Percentiles rank a stretch among this genome's conserved stretches.
Conservation (phyloP, 441 rosid species). For the Eutrema salsugineum region DNA sequence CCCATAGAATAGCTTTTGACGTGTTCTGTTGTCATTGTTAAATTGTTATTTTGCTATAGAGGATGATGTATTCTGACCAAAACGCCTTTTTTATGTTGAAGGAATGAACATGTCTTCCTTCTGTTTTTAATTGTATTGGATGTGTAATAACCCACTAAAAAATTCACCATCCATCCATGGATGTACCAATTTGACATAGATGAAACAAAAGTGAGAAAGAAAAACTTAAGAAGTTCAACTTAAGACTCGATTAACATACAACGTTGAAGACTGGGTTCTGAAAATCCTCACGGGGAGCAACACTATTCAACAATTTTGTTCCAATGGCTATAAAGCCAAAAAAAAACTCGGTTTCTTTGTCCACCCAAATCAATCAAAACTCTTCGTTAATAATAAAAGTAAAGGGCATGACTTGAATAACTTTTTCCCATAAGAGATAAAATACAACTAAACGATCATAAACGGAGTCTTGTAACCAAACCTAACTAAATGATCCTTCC, state of each 20-base stretch:
- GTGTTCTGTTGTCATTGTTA: conserved; percentile 21
- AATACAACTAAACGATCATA: neutral
- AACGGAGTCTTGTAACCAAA: neutral
- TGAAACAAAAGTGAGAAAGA: neutral
- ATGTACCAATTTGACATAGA: neutral
- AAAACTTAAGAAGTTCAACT: neutral
- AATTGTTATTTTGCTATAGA: conserved; percentile 18
- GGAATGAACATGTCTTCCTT: neutral
- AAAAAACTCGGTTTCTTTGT: no score
- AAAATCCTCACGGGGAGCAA: neutral
- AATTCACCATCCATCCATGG: neutral
- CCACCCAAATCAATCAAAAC: neutral
- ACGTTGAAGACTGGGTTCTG: no score
- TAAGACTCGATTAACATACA: neutral
- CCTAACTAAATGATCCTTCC: neutral
- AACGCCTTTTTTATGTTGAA: neutral
- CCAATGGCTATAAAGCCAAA: neutral
- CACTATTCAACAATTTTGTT: neutral
- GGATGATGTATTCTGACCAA: neutral
- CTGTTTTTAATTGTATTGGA: neutral
- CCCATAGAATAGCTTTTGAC: conserved; percentile 14
- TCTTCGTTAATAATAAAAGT: neutral
- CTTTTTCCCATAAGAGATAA: neutral
- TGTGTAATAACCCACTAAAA: neutral
- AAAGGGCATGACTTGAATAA: neutral